A percentile compares a stretch with the other conserved stretches of the same genome.
phyloP scores from a whole-genome alignment of 129 eudicot species.

The Gnaphalium uliginosum region DNA sequence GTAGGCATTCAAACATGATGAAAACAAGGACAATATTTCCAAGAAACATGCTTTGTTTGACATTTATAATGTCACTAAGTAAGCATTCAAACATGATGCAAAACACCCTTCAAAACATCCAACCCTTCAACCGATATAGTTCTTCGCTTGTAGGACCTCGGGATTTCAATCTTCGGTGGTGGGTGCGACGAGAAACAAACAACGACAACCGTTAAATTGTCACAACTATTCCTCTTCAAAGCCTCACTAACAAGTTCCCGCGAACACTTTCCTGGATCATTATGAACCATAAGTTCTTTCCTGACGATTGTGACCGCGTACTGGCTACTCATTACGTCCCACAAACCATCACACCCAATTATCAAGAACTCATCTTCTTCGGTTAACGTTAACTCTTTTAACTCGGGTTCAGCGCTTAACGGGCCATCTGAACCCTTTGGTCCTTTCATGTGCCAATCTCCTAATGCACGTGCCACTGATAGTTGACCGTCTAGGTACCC shows the following conservation, averaged over 20 bases:
- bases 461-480: slow-evolving; percentile 88
- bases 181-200: slow-evolving; percentile 77
- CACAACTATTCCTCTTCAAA: slow-evolving; percentile 67
- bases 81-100: slow-evolving; percentile 42
- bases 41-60: background rate
- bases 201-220: slow-evolving; percentile 74
- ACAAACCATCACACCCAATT: slow-evolving; percentile 82
- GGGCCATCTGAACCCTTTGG: slow-evolving; percentile 66
- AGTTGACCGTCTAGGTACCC: slow-evolving; percentile 85
- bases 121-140: slow-evolving; percentile 87
- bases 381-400: slow-evolving; percentile 54
- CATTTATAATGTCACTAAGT: background rate
- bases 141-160: slow-evolving; percentile 52
- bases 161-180: slow-evolving; percentile 70
- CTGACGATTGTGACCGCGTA: slow-evolving; percentile 81
- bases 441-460: slow-evolving; percentile 97
- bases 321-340: slow-evolving; percentile 96
- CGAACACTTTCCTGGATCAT: slow-evolving; percentile 74
- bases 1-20: background rate
- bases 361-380: slow-evolving; percentile 89
- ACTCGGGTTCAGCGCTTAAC: slow-evolving; percentile 75
- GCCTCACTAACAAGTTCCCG: slow-evolving; percentile 72
- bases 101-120: slow-evolving; percentile 71
- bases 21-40: background rate
- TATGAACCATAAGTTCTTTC: slow-evolving; percentile 74